A percentile compares a stretch with the other conserved stretches of the same genome.
These are phyloP conservation scores for Zizania palustris DNA, from an alignment of 202 grass and related monocot species.

Conservation along the genomic window DNA sequence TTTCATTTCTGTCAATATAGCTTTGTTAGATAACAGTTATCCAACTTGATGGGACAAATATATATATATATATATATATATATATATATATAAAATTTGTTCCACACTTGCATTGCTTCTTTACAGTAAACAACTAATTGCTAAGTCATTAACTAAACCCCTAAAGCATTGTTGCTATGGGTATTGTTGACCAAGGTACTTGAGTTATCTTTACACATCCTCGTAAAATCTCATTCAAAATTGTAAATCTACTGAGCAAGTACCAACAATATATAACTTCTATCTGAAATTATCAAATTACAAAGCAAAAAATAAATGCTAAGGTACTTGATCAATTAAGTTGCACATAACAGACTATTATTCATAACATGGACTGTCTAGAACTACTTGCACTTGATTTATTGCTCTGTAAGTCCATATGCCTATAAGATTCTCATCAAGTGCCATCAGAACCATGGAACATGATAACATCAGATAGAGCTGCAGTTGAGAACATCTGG, in stretches of 20 bases:
- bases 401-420: slow-evolving; percentile 16
- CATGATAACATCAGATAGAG: slow-evolving; percentile 45
- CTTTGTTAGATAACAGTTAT: not conserved
- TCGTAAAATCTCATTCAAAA: not conserved
- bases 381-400: slow-evolving; percentile 32
- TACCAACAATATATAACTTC: not conserved
- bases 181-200: not conserved
- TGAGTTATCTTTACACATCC: slow-evolving; percentile 6
- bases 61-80: not conserved
- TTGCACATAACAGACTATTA: slow-evolving; percentile 26
- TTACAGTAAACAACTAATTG: not conserved
- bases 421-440: not conserved
- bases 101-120: not conserved
- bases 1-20: not conserved
- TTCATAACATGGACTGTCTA: slow-evolving; percentile 21
- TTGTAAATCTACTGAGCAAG: slow-evolving; percentile 1
- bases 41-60: not conserved
- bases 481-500: slow-evolving; percentile 59
- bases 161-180: not conserved
- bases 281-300: slow-evolving; percentile 27
- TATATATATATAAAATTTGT: not conserved
- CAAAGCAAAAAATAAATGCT: slow-evolving; percentile 27
- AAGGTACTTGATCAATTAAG: slow-evolving; percentile 21
- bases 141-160: not conserved
- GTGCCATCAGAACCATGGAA: slow-evolving; percentile 52